Base-by-base conservation (phyloP, 371 early-diverging fungal genomes). In the Rhizomucor miehei region DNA sequence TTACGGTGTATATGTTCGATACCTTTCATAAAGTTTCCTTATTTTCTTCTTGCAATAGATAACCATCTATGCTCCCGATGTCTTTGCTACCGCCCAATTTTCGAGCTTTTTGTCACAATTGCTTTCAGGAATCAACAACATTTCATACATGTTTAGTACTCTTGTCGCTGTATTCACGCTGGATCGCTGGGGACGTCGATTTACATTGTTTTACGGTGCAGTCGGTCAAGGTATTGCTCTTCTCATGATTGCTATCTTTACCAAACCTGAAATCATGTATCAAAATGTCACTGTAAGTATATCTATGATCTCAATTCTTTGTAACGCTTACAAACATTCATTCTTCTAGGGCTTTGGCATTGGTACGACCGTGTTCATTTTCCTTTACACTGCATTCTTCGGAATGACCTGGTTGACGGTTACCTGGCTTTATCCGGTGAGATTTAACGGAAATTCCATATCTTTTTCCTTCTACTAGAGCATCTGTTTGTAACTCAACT, bases 361-460 rank as follows among this genome's bases (percentile, higher is more conserved):
- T 52, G 73, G 65, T 17, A 67, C 69, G 0, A 72, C 73, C 1
- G 60, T 72, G 4, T 73, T 73, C 45, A 61, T 65, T 3, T 70
- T 73, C 49, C 3, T 57, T 2, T 75, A 69, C 36, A 73, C 67
- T 1, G 69, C 70, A 5, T 54, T 69, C 50, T 75, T 72, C 48
- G 73, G 71, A n/a, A 66, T 66, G 65, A 68, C 75, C 1, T 75
- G 74, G 75, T 48, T 67, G 8, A 60, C 67, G 10, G 69, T 75
- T 11, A 63, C 71, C 3, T 73, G 73, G 71, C 48, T 73, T 4
- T 75, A 75, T 25, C 75, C 72, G 19, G 65, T 57, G 35, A 40
- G 56, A 29, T 29, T 29, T 29, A 29, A 8, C 29, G 8, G n/a
- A n/a, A n/a, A n/a, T n/a, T n/a, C n/a, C n/a, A n/a, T n/a, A n/a